phyloP scores from a whole-genome alignment of 768 basidiomycete genomes.

The Termitomyces sp. region DNA sequence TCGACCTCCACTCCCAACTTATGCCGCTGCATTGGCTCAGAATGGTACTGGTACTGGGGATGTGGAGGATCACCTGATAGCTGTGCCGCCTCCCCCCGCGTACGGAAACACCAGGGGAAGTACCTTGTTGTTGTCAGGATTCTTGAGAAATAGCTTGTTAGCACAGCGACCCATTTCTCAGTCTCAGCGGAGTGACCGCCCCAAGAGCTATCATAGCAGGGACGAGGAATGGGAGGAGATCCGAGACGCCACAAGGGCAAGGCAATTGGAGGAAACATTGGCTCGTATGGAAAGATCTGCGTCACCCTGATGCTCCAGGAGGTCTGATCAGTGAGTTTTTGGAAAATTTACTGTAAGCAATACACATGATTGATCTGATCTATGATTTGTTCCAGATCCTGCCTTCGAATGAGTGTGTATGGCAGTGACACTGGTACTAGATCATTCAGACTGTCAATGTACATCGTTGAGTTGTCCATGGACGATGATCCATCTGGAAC shows the following conservation, averaged over 20 bases:
- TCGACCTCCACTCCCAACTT: slow-evolving; percentile 66
- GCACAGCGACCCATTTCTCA: slow-evolving; percentile 43
- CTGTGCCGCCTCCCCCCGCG: slow-evolving; percentile 69
- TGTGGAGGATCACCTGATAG: slow-evolving; percentile 70
- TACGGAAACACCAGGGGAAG: slow-evolving; percentile 75
- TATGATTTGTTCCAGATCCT: neutral
- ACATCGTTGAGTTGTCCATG: neutral
- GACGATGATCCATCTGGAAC: neutral
- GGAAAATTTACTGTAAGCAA: neutral
- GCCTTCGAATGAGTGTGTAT: too few relatives aligned
- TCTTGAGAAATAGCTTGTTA: slow-evolving; percentile 47
- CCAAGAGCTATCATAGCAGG: slow-evolving; percentile 53
- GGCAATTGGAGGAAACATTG: slow-evolving; percentile 56
- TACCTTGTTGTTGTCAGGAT: slow-evolving; percentile 56
- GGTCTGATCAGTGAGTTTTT: slow-evolving; percentile 6
- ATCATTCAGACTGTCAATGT: neutral
- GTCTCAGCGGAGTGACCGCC: slow-evolving; percentile 33
- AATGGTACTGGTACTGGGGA: slow-evolving; percentile 73
- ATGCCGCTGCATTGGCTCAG: slow-evolving; percentile 67
- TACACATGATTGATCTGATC: neutral
- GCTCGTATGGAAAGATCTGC: slow-evolving; percentile 34
- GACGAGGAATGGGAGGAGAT: slow-evolving; percentile 60
- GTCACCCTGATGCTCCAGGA: neutral
- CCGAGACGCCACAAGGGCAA: slow-evolving; percentile 51
- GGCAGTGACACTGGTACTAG: too few relatives aligned